Conservation (phyloP, 768 basidiomycete genomes). For the Boletus patriciae region DNA sequence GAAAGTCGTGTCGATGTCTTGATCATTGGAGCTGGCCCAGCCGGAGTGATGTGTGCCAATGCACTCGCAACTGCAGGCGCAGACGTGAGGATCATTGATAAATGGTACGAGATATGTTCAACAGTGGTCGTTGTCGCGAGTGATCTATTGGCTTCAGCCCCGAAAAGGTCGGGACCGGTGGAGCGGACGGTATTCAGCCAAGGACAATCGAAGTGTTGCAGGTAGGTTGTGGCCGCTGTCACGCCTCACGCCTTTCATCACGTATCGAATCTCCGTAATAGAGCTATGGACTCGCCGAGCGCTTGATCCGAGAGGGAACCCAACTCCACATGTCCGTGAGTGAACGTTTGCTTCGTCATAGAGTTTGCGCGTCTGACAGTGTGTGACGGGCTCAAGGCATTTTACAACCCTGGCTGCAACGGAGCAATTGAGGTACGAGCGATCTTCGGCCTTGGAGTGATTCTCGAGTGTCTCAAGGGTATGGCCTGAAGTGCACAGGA, state of each 20-base stretch:
- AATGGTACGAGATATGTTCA: constrained; percentile 33
- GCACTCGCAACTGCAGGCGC: constrained; percentile 45
- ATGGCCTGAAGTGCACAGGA: constrained; percentile 50
- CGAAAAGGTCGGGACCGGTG: constrained; percentile 43
- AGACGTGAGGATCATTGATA: constrained; percentile 48
- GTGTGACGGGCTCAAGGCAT: constrained; percentile 46
- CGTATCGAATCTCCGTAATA: constrained; percentile 22
- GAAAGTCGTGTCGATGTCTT: constrained; percentile 45
- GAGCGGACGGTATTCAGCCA: constrained; percentile 58
- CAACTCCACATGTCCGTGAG: constrained; percentile 69
- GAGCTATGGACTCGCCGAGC: constrained; percentile 77
- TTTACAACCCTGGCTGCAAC: constrained; percentile 63
- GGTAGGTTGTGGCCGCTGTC: constrained; percentile 23
- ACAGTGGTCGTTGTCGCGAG: too few relatives aligned
- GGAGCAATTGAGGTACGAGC: constrained; percentile 60
- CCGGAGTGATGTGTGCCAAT: constrained; percentile 69
- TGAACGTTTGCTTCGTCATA: neutral
- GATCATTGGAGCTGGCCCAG: constrained; percentile 50
- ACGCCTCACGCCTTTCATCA: neutral
- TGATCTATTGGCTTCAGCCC: constrained; percentile 32
- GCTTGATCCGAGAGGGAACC: constrained; percentile 59
- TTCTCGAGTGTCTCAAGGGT: neutral
- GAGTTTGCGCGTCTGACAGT: neutral
- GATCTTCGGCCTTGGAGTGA: neutral
- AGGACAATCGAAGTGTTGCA: constrained; percentile 56